These are phyloP conservation scores for Dipteronia sinensis DNA, from an alignment of 345 rosid species.

Conservation along the genomic window DNA sequence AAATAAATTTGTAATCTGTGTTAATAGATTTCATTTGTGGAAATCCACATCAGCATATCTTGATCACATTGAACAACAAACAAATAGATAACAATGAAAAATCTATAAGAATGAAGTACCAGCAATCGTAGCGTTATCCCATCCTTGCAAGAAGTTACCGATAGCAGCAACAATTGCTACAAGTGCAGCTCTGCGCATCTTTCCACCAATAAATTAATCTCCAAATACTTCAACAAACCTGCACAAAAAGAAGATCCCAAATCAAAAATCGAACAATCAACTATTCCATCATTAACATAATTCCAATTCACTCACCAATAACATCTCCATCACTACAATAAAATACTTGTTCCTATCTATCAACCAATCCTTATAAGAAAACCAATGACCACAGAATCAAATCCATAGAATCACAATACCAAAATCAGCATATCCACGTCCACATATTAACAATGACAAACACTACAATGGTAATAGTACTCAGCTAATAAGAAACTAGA, in stretches of 20 bases:
- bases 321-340: not conserved
- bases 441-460: not conserved
- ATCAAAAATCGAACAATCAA: constrained; percentile 16
- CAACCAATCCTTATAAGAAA: not conserved
- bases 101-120: constrained; percentile 43
- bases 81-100: constrained; percentile 11
- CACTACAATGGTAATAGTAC: not conserved
- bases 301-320: constrained; percentile 15
- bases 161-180: constrained; percentile 92
- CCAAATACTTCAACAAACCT: constrained; percentile 27
- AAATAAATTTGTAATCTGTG: not conserved
- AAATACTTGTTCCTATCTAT: not conserved
- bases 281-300: constrained; percentile 2
- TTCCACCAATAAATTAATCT: constrained; percentile 27
- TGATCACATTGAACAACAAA: constrained; percentile 10
- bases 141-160: constrained; percentile 98
- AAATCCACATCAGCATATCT: not conserved
- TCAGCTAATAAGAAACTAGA: not conserved
- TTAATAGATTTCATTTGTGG: not conserved
- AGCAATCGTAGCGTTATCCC: constrained; percentile 99
- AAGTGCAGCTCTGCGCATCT: constrained; percentile 78
- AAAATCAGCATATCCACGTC: not conserved
- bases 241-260: constrained; percentile 21
- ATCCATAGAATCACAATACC: not conserved
- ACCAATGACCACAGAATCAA: not conserved